These are phyloP conservation scores for Neofusicoccum sp. DNA, from an alignment of 2,329 filamentous ascomycete genomes.

Conservation along the genomic window DNA sequence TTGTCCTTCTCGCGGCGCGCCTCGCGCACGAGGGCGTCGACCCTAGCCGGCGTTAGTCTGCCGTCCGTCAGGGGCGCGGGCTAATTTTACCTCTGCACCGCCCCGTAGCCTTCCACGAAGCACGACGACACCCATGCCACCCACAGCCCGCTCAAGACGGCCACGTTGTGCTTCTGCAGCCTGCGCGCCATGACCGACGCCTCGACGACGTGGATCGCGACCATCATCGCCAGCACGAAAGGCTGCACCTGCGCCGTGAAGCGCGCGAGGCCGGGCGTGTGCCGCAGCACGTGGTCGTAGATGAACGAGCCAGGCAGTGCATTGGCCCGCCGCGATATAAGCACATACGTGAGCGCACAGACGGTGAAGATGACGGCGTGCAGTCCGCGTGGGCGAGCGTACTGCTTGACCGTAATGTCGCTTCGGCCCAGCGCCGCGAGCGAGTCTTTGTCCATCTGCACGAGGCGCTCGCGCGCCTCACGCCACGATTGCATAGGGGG, in stretches of 20 bases:
- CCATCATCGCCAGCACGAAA: slow-evolving; percentile 57
- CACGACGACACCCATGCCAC: slow-evolving; percentile 54
- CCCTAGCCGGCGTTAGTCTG: slow-evolving; percentile 12
- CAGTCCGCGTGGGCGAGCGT: slow-evolving; percentile 49
- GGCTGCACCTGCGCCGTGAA: slow-evolving; percentile 61
- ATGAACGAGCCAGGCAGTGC: slow-evolving; percentile 34
- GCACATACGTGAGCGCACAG: slow-evolving; percentile 32
- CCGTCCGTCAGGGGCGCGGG: background rate
- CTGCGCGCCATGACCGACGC: slow-evolving; percentile 48
- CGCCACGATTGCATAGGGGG: slow-evolving; percentile 68
- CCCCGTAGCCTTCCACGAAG: slow-evolving; percentile 54
- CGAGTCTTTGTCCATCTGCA: slow-evolving; percentile 67
- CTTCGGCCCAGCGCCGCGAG: slow-evolving; percentile 61
- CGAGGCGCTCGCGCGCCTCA: slow-evolving; percentile 68
- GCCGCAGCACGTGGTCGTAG: slow-evolving; percentile 40
- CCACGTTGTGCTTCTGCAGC: slow-evolving; percentile 53
- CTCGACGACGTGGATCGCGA: slow-evolving; percentile 67
- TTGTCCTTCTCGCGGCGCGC: slow-evolving; percentile 35
- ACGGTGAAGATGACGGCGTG: slow-evolving; percentile 56
- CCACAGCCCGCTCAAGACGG: slow-evolving; percentile 48
- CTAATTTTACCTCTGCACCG: slow-evolving; percentile 40
- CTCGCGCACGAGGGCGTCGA: slow-evolving; percentile 14
- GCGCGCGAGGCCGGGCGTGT: slow-evolving; percentile 58
- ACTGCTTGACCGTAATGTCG: slow-evolving; percentile 55
- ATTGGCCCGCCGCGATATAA: slow-evolving; percentile 30